A percentile compares a stretch with the other conserved stretches of the same genome.
Evolutionary conservation across 1,284 basidiomycete species (phyloP).

Genomic region (Puccinia novopanici): DNA sequence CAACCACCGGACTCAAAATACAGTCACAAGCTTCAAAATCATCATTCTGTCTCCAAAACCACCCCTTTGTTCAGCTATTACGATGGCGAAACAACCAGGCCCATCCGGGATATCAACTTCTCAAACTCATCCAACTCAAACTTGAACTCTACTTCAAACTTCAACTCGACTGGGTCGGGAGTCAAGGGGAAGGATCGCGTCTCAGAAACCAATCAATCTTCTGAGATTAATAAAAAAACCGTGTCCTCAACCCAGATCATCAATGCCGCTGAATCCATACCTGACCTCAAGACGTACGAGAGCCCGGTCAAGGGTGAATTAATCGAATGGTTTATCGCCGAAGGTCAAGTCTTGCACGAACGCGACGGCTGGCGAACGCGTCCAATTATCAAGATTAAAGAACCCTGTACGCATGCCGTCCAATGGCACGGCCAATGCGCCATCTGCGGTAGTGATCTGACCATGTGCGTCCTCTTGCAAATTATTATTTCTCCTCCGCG

Average conservation of each 20-base stretch:
- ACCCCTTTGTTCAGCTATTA: slow-evolving; percentile 54
- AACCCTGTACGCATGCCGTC: slow-evolving; percentile 89
- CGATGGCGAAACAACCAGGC: slow-evolving; percentile 45
- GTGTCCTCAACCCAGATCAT: slow-evolving; percentile 1
- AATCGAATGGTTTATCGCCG: slow-evolving; percentile 67
- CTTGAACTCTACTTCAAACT: slow-evolving; percentile 15
- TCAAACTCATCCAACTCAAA: slow-evolving; percentile 28
- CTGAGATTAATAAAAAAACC: slow-evolving; percentile 17
- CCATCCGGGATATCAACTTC: slow-evolving; percentile 11
- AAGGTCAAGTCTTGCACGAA: slow-evolving; percentile 52
- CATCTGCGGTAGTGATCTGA: slow-evolving; percentile 89
- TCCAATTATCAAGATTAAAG: slow-evolving; percentile 69
- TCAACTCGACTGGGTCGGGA: slow-evolving; percentile 39
- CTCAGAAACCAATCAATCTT: too few relatives aligned
- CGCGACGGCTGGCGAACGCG: slow-evolving; percentile 55
- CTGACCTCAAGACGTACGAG: slow-evolving; percentile 78
- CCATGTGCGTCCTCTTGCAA: slow-evolving; percentile 67
- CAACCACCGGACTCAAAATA: not conserved
- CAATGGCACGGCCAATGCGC: slow-evolving; percentile 90
- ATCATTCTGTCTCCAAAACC: slow-evolving; percentile 51
- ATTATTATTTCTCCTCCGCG: not conserved
- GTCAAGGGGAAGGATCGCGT: slow-evolving; percentile 34
- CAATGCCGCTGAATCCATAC: not conserved
- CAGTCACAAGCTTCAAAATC: slow-evolving; percentile 12
- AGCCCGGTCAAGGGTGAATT: slow-evolving; percentile 75